Percentiles rank a stretch among this genome's conserved stretches.
Conservation (phyloP, 345 rosid genomes). For the Eucalyptus dawsonii region DNA sequence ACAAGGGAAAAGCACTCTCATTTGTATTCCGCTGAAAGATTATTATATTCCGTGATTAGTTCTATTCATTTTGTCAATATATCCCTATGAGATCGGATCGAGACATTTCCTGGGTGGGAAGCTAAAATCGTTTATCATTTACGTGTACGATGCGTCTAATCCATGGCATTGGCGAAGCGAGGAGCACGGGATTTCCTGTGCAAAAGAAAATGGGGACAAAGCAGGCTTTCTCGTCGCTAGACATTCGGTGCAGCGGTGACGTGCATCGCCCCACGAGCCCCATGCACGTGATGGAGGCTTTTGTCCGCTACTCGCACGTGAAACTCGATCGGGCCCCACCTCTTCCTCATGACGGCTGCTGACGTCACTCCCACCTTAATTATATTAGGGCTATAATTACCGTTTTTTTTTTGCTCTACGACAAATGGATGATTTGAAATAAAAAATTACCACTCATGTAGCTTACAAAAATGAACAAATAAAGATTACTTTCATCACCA, state of each 20-base stretch:
- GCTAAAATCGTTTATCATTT: neutral
- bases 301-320: neutral
- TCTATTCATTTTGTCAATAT: neutral
- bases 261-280: neutral
- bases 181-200: neutral
- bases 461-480: neutral
- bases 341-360: neutral
- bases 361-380: neutral
- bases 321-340: neutral
- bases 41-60: neutral
- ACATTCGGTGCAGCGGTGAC: neutral
- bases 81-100: neutral
- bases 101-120: neutral
- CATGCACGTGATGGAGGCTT: neutral
- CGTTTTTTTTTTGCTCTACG: too few relatives aligned
- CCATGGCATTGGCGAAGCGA: neutral
- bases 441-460: fast-evolving
- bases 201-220: neutral
- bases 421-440: too few relatives aligned
- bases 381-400: neutral
- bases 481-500: fast-evolving
- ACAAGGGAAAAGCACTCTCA: neutral
- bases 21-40: neutral
- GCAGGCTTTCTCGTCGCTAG: neutral
- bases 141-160: neutral